Evolutionary conservation across 495 filamentous ascomycete genomes (phyloP), one percentile per base, ranked within the genome.

Genomic region (Penicillium paxilli): DNA sequence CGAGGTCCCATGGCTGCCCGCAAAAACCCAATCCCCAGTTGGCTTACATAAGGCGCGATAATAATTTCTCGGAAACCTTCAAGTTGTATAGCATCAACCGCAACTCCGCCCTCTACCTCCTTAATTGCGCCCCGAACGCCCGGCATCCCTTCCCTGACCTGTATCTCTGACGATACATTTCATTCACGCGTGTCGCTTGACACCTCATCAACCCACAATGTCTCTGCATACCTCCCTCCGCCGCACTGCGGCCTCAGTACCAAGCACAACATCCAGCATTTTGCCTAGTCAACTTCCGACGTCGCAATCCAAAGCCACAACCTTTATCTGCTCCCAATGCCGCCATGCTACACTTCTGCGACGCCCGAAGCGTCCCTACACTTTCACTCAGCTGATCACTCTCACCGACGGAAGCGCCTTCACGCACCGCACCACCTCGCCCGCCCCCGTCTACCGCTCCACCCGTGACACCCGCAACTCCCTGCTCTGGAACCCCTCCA

Each of bases 311-410:
- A 63, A 55, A 26, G 40, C 51, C 47, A 71, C 73, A 60, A 73
- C 74, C 44, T 75, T 75, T 63, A 60, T 75, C 65, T 77, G 71
- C 65, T 67, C 68, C 47, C 75, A 75, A 79, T 73, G 75, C 69
- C 88, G 91, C n/a, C 83, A 91, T 67, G 95, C 94, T 21, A 89
- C 87, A n/a, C 88, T 96, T 54, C 82, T 98, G 65, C 84, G 81
- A 28, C 92, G 95, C 3, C 90, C 90, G 14, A 86, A 89, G 62
- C 87, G 92, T 4, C 94, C 94, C 26, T 97, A 97, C 83, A 90
- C 87, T 60, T 96, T 96, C 83, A 96, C 94, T 19, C 94, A 98
- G 73, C 86, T 98, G 26, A 81, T 98, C 49, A 93, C 92, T 50
- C 87, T 96, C 57, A 87, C 86, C n/a, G 94, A 98, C 80, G 94